These are phyloP conservation scores for Cardiospermum halicacabum DNA, from an alignment of 345 rosid genomes.

Conservation along the genomic window DNA sequence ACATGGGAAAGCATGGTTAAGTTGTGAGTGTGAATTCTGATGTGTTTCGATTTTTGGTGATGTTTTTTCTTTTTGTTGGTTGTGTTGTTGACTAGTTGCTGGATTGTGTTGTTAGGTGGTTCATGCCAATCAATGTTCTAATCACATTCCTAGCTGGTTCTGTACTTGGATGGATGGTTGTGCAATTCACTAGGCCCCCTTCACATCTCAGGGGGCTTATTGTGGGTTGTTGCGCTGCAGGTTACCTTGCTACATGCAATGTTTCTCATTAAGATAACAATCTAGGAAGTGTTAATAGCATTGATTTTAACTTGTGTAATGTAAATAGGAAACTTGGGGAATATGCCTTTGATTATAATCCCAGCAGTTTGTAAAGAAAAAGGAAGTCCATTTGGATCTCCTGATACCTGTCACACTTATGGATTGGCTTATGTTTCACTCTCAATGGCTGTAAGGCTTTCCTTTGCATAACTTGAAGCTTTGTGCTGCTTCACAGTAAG, in stretches of 20 bases:
- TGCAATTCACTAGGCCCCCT: slow-evolving; percentile 29
- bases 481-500: background rate
- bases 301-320: background rate
- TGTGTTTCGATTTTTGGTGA: background rate
- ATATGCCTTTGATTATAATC: slow-evolving; percentile 54
- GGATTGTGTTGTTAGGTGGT: slow-evolving; percentile 27
- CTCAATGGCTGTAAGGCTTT: slow-evolving; percentile 55
- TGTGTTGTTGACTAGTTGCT: background rate
- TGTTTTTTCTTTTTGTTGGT: background rate
- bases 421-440: slow-evolving; percentile 60
- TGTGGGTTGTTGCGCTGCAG: slow-evolving; percentile 36
- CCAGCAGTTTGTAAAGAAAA: slow-evolving; percentile 69
- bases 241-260: slow-evolving; percentile 10
- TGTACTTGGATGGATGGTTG: slow-evolving; percentile 31
- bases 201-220: slow-evolving; percentile 28
- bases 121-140: slow-evolving; percentile 40
- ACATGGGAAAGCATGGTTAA: slow-evolving; percentile 44
- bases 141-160: slow-evolving; percentile 31
- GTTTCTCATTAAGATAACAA: background rate
- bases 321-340: slow-evolving; percentile 57
- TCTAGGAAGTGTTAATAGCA: no score
- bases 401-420: slow-evolving; percentile 35
- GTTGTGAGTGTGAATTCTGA: slow-evolving; percentile 30
- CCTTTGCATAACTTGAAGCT: background rate
- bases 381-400: slow-evolving; percentile 62